Conservation (phyloP, 495 filamentous ascomycete species). For the Lophium mytilinum region DNA sequence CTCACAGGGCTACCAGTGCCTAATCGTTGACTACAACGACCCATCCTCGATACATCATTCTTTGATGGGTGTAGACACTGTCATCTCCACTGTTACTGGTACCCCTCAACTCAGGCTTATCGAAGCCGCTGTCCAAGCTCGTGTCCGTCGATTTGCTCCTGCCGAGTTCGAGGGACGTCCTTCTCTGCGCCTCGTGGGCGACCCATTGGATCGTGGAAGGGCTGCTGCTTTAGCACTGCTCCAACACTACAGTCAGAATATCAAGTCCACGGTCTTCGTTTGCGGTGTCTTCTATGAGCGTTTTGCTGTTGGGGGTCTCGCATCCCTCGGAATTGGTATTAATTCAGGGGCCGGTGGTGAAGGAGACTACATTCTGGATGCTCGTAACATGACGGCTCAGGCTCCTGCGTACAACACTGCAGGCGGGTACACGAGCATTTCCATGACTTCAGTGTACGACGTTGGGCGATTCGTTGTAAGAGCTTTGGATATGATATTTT, state of each 20-base stretch:
- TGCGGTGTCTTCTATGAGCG: slow-evolving; percentile 74
- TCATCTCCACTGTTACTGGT: slow-evolving; percentile 66
- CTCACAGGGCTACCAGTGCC: slow-evolving; percentile 47
- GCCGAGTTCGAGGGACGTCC: slow-evolving; percentile 65
- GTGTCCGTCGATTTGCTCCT: slow-evolving; percentile 62
- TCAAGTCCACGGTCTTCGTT: slow-evolving; percentile 59
- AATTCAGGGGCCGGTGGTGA: slow-evolving; percentile 42
- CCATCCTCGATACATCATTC: slow-evolving; percentile 48
- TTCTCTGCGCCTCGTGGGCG: slow-evolving; percentile 35
- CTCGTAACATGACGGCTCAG: slow-evolving; percentile 47
- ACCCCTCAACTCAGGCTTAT: slow-evolving; percentile 61
- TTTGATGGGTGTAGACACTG: slow-evolving; percentile 61
- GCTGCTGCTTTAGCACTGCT: slow-evolving; percentile 48
- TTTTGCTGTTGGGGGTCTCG: slow-evolving; percentile 57
- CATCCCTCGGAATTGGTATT: slow-evolving; percentile 45
- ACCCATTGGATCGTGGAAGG: slow-evolving; percentile 48
- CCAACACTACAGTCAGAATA: slow-evolving; percentile 42
- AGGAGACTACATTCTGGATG: slow-evolving; percentile 57
- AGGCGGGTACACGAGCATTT: slow-evolving; percentile 46
- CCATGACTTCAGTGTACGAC: slow-evolving; percentile 59
- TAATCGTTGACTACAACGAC: slow-evolving; percentile 55
- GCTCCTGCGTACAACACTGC: slow-evolving; percentile 45
- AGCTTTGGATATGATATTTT: slow-evolving; percentile 50
- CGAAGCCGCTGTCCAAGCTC: slow-evolving; percentile 54
- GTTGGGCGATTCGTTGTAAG: slow-evolving; percentile 58